phyloP scores from a whole-genome alignment of 352 stramenopile genomes.

The Plasmopara muralis region DNA sequence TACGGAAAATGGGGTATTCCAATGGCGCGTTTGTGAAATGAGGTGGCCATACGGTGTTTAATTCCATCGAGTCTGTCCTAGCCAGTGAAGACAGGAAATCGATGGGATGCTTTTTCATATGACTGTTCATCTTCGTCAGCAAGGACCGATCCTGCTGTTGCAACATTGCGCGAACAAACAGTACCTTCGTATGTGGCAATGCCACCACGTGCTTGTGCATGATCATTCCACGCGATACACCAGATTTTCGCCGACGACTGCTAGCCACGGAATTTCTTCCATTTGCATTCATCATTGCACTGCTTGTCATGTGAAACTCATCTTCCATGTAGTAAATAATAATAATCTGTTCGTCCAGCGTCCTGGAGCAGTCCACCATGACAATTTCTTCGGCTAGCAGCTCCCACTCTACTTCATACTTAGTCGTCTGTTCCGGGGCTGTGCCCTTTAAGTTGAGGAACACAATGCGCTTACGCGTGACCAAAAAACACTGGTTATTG shows the following conservation, averaged over 20 bases:
- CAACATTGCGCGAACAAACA: constrained; percentile 82
- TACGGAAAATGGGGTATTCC: constrained; percentile 66
- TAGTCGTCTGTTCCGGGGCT: constrained; percentile 30
- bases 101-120: constrained; percentile 18
- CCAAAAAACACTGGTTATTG: constrained; percentile 70
- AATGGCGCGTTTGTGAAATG: constrained; percentile 27
- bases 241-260: constrained; percentile 28
- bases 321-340: constrained; percentile 73
- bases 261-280: constrained; percentile 17
- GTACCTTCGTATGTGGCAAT: constrained; percentile 62
- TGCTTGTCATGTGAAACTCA: constrained; percentile 40
- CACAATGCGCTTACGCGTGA: constrained; percentile 79
- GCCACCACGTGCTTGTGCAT: constrained; percentile 71
- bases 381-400: constrained; percentile 73
- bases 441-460: constrained; percentile 62
- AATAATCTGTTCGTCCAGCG: constrained; percentile 25
- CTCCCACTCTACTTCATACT: constrained; percentile 80
- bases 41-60: constrained; percentile 33
- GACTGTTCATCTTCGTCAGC: constrained; percentile 53
- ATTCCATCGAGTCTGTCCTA: constrained; percentile 40
- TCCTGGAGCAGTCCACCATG: constrained; percentile 57
- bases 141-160: constrained; percentile 78
- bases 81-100: constrained; percentile 22
- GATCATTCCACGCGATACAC: constrained; percentile 52
- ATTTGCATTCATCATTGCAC: constrained; percentile 14